Evolutionary conservation across 176 grass and related monocot species (phyloP), one percentile per base, ranked within the genome.

Genomic region (Musa troglodytarum): DNA sequence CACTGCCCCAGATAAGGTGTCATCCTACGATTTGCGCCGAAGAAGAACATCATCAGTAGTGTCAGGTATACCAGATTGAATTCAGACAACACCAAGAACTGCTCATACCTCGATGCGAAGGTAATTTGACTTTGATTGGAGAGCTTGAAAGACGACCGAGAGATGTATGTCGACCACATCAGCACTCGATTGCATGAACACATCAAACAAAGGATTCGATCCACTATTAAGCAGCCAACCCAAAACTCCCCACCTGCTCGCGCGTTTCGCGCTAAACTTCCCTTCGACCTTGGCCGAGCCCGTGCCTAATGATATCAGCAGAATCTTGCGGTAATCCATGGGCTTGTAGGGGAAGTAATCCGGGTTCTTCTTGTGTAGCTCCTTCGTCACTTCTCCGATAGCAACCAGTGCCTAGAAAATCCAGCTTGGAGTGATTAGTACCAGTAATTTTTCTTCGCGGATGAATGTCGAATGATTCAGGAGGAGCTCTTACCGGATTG

Each of bases 121-220:
- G 77, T 96, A 92, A 74, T 88, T 92, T 49, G 91, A 62, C 62
- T 90, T 82, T 55, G 89, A 96, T 55, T 72, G 83, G 59, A 92
- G 78, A 57, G 85, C 89, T 79, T 88, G 91, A 74, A 90, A 96
- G 78, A 86, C 79, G 66, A 79, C 81, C 16, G 93, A 82, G 9
- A 96, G 84, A 75, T 92, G 89, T 56, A 96, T 92, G 81, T 92
- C 85, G 43, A 96, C 93, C 83, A 90, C 90, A 72, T 96, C 89
- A 68, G 89, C 87, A 79, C 87, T 96, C 63, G 87, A 85, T 75
- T 88, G 89, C 43, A 83, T 92, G 77, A 96, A 96, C 81, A 90
- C 80, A 75, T 92, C 87, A 74, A 92, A 76, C 74, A 96, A 81
- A 20, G 93, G 85, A 86, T 85, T 92, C 13, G 93, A 92, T 73